phyloP scores from a whole-genome alignment of 768 basidiomycete genomes.

The Pluteus cervinus region DNA sequence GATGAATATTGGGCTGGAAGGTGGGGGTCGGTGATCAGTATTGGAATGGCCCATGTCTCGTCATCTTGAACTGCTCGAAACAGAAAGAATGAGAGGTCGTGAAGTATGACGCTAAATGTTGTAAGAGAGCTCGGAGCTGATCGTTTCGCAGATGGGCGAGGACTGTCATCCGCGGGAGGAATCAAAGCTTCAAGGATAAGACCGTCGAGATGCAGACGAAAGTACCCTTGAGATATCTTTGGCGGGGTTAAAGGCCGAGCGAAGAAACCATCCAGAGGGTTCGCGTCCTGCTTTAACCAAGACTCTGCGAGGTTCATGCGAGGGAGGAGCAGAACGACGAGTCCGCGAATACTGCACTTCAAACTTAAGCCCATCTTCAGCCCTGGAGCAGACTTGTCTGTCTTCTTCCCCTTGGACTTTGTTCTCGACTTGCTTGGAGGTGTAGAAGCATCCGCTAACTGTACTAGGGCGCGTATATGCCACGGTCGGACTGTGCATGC shows the following conservation, averaged over 20 bases:
- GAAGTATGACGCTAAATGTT: neutral
- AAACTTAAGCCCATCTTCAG: slow-evolving; percentile 3
- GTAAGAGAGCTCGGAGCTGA: no score
- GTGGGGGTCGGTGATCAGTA: slow-evolving; percentile 70
- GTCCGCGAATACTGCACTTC: slow-evolving; percentile 25
- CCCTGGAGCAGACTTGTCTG: no score
- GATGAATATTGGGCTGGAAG: slow-evolving; percentile 52
- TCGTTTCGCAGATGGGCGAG: no score
- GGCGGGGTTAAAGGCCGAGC: slow-evolving; percentile 56
- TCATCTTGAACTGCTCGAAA: slow-evolving; percentile 5
- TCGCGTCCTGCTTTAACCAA: no score
- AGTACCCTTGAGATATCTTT: slow-evolving; percentile 37
- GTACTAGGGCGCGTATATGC: slow-evolving; percentile 47
- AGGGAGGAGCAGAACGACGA: slow-evolving; percentile 44
- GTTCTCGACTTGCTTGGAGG: slow-evolving; percentile 4
- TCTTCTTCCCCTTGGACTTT: neutral
- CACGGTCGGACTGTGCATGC: slow-evolving; percentile 50
- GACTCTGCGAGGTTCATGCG: slow-evolving; percentile 17
- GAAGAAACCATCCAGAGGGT: no score
- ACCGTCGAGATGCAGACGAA: slow-evolving; percentile 47
- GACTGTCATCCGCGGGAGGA: neutral
- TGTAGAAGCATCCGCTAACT: slow-evolving; percentile 28
- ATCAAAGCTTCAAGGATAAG: slow-evolving; percentile 10
- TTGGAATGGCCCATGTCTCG: slow-evolving; percentile 43
- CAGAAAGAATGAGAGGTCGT: neutral